Evolutionary conservation across 768 basidiomycete species (phyloP).

Genomic region (Atractiella rhizophila): DNA sequence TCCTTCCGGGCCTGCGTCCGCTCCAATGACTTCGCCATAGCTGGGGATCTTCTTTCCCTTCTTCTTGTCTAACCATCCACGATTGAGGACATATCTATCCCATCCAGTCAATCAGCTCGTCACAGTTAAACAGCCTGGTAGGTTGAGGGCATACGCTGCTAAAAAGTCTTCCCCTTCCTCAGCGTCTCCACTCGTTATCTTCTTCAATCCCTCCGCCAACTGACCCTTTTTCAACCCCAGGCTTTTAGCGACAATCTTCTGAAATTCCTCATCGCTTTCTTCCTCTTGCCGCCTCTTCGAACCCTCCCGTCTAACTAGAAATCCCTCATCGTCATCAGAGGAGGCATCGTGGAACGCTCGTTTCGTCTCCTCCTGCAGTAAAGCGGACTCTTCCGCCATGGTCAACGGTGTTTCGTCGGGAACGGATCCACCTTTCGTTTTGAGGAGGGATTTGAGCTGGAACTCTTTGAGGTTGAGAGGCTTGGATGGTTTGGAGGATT

Average conservation of each 20-base stretch:
- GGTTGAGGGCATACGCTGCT: neutral
- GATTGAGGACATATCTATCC: slow-evolving; percentile 89
- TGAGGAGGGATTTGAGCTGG: slow-evolving; percentile 22
- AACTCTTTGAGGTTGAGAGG: slow-evolving; percentile 23
- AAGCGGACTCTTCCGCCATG: slow-evolving; percentile 50
- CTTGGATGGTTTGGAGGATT: slow-evolving; percentile 11
- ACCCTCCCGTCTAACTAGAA: slow-evolving; percentile 29
- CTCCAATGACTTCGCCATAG: slow-evolving; percentile 45
- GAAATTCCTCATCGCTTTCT: slow-evolving; percentile 28
- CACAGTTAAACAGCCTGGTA: neutral
- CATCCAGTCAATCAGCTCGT: no score
- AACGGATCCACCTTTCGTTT: slow-evolving; percentile 4
- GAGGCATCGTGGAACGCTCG: slow-evolving; percentile 38
- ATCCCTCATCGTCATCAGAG: slow-evolving; percentile 29
- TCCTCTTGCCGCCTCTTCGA: slow-evolving; percentile 52
- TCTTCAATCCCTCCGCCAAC: slow-evolving; percentile 11
- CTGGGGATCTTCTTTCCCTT: slow-evolving; percentile 43
- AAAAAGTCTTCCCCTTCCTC: slow-evolving; percentile 24
- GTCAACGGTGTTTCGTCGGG: slow-evolving; percentile 25
- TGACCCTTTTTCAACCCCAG: slow-evolving; percentile 19
- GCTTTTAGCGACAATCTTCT: slow-evolving; percentile 32
- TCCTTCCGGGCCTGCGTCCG: neutral
- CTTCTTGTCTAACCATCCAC: slow-evolving; percentile 82
- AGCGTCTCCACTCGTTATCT: slow-evolving; percentile 7
- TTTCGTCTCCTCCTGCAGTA: slow-evolving; percentile 55